Percentiles rank a stretch among this genome's conserved stretches.
Conservation (phyloP, 805 yeast species). For the Ogataea siamensis region DNA sequence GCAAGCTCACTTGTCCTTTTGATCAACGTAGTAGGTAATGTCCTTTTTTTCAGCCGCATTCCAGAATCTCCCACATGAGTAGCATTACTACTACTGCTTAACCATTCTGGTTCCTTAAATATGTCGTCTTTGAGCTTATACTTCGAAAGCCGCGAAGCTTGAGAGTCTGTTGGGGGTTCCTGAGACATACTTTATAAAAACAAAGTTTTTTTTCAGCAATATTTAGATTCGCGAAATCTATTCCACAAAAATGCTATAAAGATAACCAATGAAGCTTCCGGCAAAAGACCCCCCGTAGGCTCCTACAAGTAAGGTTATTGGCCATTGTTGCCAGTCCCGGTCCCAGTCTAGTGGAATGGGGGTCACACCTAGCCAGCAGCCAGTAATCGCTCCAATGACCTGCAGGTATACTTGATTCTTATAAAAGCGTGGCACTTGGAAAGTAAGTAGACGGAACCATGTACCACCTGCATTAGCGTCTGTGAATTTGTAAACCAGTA, state of each 20-base stretch:
- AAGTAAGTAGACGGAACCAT: constrained; percentile 31
- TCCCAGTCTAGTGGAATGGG: constrained; percentile 99
- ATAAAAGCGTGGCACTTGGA: constrained; percentile 31
- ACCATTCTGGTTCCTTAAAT: constrained; percentile 21
- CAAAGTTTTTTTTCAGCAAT: neutral
- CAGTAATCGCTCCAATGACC: constrained; percentile 47
- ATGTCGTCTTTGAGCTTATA: constrained; percentile 17
- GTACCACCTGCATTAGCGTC: constrained; percentile 21
- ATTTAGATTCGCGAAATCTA: constrained; percentile 1
- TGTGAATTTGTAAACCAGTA: constrained; percentile 50
- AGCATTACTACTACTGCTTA: constrained; percentile 6
- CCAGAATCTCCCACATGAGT: constrained; percentile 29
- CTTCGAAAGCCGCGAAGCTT: constrained; percentile 22
- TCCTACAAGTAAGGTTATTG: constrained; percentile 81
- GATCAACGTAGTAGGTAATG: constrained; percentile 46
- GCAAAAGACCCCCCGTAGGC: constrained; percentile 68
- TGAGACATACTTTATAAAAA: constrained; percentile 6
- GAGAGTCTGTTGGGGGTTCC: neutral
- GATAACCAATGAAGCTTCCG: constrained; percentile 41
- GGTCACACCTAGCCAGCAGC: constrained; percentile 89
- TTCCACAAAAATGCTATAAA: constrained; percentile 6
- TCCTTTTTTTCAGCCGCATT: constrained; percentile 43
- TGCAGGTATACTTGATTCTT: constrained; percentile 37
- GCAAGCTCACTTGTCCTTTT: constrained; percentile 38
- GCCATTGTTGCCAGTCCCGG: constrained; percentile 96